phyloP scores from a whole-genome alignment of 2,329 filamentous ascomycete genomes.

The Aspergillus neoniger region DNA sequence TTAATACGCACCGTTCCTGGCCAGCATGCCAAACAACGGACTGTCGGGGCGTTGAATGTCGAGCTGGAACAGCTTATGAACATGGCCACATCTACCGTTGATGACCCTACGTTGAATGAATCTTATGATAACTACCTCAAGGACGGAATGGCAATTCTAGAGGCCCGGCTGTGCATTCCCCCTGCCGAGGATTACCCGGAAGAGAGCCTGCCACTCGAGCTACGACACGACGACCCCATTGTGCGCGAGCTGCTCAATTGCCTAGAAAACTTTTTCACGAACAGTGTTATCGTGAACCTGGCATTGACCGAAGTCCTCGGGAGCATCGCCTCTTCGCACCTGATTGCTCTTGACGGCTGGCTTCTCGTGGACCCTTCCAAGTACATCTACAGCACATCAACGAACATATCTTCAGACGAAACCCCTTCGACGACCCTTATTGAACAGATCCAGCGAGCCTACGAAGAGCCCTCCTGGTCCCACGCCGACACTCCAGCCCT shows the following conservation, averaged over 20 bases:
- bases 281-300: slow-evolving; percentile 88
- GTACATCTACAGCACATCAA: slow-evolving; percentile 53
- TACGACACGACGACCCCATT: slow-evolving; percentile 64
- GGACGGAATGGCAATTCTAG: slow-evolving; percentile 56
- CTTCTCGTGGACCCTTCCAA: slow-evolving; percentile 71
- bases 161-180: slow-evolving; percentile 39
- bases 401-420: slow-evolving; percentile 7
- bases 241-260: slow-evolving; percentile 57
- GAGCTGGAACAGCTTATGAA: slow-evolving; percentile 42
- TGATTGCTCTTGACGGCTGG: slow-evolving; percentile 88
- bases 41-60: slow-evolving; percentile 43
- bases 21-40: slow-evolving; percentile 33
- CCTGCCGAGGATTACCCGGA: slow-evolving; percentile 31
- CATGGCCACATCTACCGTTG: slow-evolving; percentile 40
- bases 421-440: slow-evolving; percentile 35
- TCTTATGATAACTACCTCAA: slow-evolving; percentile 49
- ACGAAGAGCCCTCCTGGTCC: slow-evolving; percentile 51
- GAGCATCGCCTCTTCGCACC: slow-evolving; percentile 79
- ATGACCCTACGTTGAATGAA: slow-evolving; percentile 41
- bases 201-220: slow-evolving; percentile 64
- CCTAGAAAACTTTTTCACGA: slow-evolving; percentile 79
- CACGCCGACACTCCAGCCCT: slow-evolving; percentile 51
- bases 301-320: slow-evolving; percentile 81
- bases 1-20: slow-evolving; percentile 61
- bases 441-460: slow-evolving; percentile 31